Evolutionary conservation across 805 yeast genomes (phyloP).

Genomic region (Saccharomycopsis selenospora): DNA sequence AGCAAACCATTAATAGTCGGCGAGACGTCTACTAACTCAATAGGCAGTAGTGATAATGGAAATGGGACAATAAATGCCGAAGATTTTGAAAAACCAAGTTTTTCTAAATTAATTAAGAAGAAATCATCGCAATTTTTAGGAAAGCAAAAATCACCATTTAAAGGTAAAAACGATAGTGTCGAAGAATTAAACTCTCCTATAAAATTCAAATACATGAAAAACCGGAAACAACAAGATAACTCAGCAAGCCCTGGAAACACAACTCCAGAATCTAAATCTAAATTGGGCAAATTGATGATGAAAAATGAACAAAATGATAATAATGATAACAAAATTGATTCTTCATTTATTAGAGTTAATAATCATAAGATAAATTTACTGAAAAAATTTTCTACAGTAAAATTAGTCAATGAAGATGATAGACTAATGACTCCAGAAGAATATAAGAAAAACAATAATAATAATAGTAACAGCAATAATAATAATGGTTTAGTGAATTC

Average conservation of each 20-base stretch:
- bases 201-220: conserved; percentile 11
- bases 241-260: neutral
- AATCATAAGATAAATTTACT: neutral
- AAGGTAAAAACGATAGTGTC: conserved; percentile 5
- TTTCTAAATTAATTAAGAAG: conserved; percentile 17
- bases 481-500: neutral
- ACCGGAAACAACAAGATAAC: neutral
- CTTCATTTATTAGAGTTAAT: neutral
- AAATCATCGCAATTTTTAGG: conserved; percentile 18
- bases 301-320: neutral
- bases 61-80: too few species aligned
- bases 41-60: neutral
- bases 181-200: conserved; percentile 17
- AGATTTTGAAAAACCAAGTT: conserved; percentile 18
- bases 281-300: neutral
- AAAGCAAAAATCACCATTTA: conserved; percentile 13
- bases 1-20: neutral
- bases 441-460: conserved; percentile 6
- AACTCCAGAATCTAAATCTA: neutral
- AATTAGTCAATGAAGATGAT: conserved; percentile 18
- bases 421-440: conserved; percentile 19
- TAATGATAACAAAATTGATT: neutral
- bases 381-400: conserved; percentile 9
- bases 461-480: conserved; percentile 3
- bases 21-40: neutral